Conservation (phyloP, 2,329 filamentous ascomycete species). For the Elsinoe perseae region DNA sequence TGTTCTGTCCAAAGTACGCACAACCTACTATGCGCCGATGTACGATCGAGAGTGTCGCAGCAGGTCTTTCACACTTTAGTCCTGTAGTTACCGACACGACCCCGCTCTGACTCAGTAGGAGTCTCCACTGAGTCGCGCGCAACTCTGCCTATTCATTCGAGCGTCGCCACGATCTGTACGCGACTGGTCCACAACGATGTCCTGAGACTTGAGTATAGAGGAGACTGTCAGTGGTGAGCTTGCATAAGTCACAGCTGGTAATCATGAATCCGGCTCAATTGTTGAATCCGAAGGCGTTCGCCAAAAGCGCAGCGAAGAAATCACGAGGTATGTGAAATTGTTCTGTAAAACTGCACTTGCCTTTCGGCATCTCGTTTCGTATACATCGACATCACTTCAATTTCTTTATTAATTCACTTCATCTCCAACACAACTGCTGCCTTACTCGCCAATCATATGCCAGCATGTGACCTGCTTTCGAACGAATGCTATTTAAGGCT, state of each 20-base stretch:
- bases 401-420: background rate
- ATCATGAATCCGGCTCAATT: constrained; percentile 31
- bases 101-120: too few species aligned
- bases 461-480: background rate
- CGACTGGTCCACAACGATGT: background rate
- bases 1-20: too few species aligned
- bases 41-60: too few species aligned
- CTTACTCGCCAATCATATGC: background rate
- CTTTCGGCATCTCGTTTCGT: background rate
- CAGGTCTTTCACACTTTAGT: too few species aligned
- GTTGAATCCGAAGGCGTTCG: constrained; percentile 33
- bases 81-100: too few species aligned
- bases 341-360: background rate
- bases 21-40: too few species aligned
- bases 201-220: background rate
- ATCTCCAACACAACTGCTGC: background rate
- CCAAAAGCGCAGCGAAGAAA: constrained; percentile 28
- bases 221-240: background rate
- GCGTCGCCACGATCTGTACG: background rate
- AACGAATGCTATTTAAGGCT: background rate
- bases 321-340: background rate
- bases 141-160: background rate
- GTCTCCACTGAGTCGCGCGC: background rate
- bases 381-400: background rate
- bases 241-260: background rate